Base-by-base conservation (phyloP, 2,329 filamentous ascomycete species). In the Fusarium lateritium region DNA sequence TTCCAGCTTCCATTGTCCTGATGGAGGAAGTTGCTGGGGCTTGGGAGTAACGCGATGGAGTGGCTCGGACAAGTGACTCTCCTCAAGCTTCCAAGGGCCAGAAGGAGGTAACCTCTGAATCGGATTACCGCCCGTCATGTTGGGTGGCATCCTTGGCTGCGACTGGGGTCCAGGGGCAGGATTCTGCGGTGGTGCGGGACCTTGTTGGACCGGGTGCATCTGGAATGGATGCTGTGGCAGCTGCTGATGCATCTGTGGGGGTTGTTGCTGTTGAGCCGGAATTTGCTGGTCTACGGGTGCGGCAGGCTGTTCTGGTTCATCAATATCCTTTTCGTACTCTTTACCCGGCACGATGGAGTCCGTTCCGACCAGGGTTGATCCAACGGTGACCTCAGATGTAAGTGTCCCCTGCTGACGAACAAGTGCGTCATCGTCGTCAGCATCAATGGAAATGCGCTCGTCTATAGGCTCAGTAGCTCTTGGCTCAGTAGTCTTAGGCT, bases 51-150 rank as follows among this genome's bases (percentile, higher is more conserved):
- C 73, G 5, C 65, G 58, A 53, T 80, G 77, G 19, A 88, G 78
- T 26, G 87, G 87, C 65, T 86, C 82, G 2, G 82, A 77, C 36
- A 89, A 77, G 60, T 85, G 81, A 11, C 86, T 88, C 75, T 88
- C 85, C 65, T 88, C 82, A 7, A 86, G 75, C 50, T 83, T 85
- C 86, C 86, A 89, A 19, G 79, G 79, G 1, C 82, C 83, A n/a
- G 78, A 76, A 2, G 81, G 82, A 26, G 81, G 80, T 5, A 84
- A 77, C 28, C 73, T 79, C 34, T 82, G 80, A 9, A 82, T 75
- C 11, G 82, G 79, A 40, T 82, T 83, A 24, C 68, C 67, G 26
- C 60, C 70, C 39, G 51, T 57, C 45, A 76, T 69, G 26, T 68
- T 70, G 26, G 70, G 69, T 31, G 67, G 63, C 36, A 76, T 54